Conservation (phyloP, 768 basidiomycete genomes). For the Xerocomellus dryophilus region DNA sequence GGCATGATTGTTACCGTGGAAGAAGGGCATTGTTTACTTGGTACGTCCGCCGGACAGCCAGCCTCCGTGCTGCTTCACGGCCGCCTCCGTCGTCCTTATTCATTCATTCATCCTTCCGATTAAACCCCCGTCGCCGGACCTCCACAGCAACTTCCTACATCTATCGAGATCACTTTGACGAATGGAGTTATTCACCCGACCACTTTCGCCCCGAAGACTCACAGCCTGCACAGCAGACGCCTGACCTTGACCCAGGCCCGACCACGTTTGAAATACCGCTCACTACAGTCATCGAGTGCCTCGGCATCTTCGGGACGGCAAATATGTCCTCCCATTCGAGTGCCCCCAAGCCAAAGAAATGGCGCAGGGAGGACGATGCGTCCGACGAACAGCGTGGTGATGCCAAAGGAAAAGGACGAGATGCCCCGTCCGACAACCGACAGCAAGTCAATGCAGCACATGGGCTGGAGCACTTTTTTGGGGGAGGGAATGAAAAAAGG, state of each 20-base stretch:
- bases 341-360: constrained; percentile 43
- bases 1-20: constrained; percentile 82
- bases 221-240: constrained; percentile 13
- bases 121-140: background rate
- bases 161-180: constrained; percentile 72
- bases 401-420: constrained; percentile 31
- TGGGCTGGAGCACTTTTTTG: constrained; percentile 59
- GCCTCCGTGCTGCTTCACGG: constrained; percentile 2
- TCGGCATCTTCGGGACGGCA: constrained; percentile 92
- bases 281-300: constrained; percentile 78
- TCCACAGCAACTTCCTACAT: constrained; percentile 80
- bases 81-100: background rate
- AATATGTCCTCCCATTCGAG: constrained; percentile 30
- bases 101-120: background rate
- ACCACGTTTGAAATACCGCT: constrained; percentile 80
- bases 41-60: constrained; percentile 39
- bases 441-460: constrained; percentile 9
- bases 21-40: constrained; percentile 77
- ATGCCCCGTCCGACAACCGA: constrained; percentile 14
- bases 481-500: constrained; percentile 50
- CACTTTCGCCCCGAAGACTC: constrained; percentile 26
- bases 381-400: constrained; percentile 40
- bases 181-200: constrained; percentile 63
- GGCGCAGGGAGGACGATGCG: constrained; percentile 46
- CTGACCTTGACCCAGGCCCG: constrained; percentile 15